These are phyloP conservation scores for Leishmania lainsoni DNA, from an alignment of 208 protist species.

Conservation along the genomic window DNA sequence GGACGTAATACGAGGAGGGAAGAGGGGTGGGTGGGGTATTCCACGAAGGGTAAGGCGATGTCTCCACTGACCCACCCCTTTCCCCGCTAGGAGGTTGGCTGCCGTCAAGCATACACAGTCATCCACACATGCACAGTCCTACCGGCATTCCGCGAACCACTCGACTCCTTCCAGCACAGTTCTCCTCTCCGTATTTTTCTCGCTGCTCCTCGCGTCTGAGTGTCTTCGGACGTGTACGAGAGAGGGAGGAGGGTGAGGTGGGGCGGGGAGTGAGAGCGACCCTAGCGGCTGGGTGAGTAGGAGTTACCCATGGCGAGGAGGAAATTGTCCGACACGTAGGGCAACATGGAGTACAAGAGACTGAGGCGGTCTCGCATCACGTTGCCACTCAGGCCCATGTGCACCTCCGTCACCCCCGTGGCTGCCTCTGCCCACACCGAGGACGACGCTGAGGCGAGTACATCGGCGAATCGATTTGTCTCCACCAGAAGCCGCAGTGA, in stretches of 20 bases:
- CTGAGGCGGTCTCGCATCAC: constrained; percentile 44
- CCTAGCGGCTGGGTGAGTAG: constrained; percentile 2
- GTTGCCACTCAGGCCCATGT: constrained; percentile 22
- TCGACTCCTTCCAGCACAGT: background rate
- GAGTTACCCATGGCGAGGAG: constrained; percentile 39
- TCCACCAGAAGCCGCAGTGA: constrained; percentile 64
- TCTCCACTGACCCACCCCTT: background rate
- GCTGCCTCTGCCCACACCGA: constrained; percentile 46
- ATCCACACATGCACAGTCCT: background rate
- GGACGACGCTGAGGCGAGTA: constrained; percentile 35
- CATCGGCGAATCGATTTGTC: constrained; percentile 72
- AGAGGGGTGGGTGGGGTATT: background rate
- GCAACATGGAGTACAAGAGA: constrained; percentile 75
- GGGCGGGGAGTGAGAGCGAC: background rate
- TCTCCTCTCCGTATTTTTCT: background rate
- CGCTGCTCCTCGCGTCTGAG: background rate
- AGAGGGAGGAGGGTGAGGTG: background rate
- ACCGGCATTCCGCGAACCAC: background rate
- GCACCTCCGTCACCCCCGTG: constrained; percentile 31
- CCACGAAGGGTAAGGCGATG: background rate
- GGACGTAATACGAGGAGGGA: background rate
- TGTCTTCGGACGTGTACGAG: background rate
- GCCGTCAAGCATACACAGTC: background rate
- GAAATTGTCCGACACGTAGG: constrained; percentile 59
- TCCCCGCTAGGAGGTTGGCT: background rate